Percentiles rank a stretch among this genome's conserved stretches.
Conservation (phyloP, 2,329 filamentous ascomycete species). For the Aspergillus hiratsukae region DNA sequence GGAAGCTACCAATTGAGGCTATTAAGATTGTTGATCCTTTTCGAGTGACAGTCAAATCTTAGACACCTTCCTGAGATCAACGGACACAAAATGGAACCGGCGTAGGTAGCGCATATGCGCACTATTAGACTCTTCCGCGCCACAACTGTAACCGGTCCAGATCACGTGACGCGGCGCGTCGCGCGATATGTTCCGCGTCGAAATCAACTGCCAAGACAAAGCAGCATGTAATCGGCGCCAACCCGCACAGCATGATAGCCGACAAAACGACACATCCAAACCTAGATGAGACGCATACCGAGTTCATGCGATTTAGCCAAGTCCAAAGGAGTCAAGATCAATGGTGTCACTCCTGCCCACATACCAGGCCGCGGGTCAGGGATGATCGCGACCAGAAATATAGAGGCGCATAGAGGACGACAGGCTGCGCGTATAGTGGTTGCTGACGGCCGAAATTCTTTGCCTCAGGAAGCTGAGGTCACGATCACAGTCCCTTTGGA, state of each 20-base stretch:
- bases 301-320: constrained; percentile 61
- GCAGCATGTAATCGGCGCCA: not conserved
- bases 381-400: constrained; percentile 62
- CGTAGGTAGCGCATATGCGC: not conserved
- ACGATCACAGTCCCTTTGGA: constrained; percentile 61
- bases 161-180: not conserved
- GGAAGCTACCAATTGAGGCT: not conserved
- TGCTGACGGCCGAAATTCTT: not conserved
- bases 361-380: constrained; percentile 74
- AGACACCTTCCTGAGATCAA: not conserved
- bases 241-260: not conserved
- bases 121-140: not conserved
- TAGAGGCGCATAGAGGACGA: constrained; percentile 49
- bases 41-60: not conserved
- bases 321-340: constrained; percentile 59
- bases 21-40: not conserved
- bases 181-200: not conserved
- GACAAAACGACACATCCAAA: not conserved
- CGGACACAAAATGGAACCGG: not conserved
- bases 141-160: not conserved
- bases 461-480: constrained; percentile 49
- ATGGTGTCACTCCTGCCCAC: constrained; percentile 60
- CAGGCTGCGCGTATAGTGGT: not conserved
- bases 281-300: constrained; percentile 28
- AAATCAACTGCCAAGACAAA: not conserved